These are phyloP conservation scores for Eucalyptus brandiana DNA, from an alignment of 345 rosid genomes.

Conservation along the genomic window DNA sequence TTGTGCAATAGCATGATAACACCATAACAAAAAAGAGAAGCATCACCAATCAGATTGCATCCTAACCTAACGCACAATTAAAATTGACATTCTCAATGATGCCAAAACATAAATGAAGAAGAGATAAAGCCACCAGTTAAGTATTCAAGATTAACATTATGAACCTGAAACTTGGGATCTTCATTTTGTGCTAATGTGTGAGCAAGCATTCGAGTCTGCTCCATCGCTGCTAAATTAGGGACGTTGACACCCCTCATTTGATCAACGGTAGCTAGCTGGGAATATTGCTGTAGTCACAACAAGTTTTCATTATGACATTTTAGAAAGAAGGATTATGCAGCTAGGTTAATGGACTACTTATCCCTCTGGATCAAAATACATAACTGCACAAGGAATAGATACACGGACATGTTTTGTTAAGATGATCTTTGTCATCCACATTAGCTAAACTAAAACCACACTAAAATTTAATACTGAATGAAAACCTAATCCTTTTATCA, in stretches of 20 bases:
- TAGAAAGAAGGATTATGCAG: not conserved
- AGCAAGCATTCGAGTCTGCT: conserved; percentile 97
- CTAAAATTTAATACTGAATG: not conserved
- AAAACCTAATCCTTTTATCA: not conserved
- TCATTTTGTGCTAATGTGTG: conserved; percentile 80
- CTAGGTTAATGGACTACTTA: not conserved
- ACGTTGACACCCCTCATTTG: conserved; percentile 56
- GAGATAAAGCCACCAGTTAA: not conserved
- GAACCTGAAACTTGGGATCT: conserved; percentile 97
- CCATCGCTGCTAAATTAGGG: conserved; percentile 73
- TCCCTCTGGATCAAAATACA: not conserved
- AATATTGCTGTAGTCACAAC: conserved; percentile 43
- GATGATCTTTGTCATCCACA: not conserved
- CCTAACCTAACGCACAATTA: not conserved
- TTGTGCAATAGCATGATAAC: not conserved
- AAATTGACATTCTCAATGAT: not conserved
- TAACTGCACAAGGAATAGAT: not conserved
- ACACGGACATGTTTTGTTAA: not conserved
- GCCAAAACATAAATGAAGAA: not conserved
- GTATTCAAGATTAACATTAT: not conserved
- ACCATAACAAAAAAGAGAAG: not conserved
- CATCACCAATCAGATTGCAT: not conserved
- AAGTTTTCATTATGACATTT: not conserved
- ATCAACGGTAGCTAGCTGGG: conserved; percentile 45
- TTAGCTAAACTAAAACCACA: not conserved